phyloP scores from a whole-genome alignment of 495 filamentous ascomycete species.

The Penicillium atrosanguineum region DNA sequence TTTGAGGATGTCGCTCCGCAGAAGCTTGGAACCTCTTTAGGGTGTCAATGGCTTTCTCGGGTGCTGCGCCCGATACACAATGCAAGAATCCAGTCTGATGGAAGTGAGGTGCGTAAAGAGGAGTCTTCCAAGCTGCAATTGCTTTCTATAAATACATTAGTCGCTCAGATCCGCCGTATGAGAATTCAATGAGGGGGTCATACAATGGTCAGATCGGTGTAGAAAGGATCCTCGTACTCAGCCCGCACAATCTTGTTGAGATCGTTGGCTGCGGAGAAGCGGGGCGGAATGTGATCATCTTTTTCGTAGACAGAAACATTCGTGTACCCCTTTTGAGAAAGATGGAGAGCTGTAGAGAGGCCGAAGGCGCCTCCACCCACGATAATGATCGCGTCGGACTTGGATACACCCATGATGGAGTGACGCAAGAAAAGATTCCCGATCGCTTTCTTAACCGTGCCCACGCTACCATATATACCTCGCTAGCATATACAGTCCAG shows the following conservation, averaged over 20 bases:
- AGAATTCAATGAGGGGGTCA: not conserved
- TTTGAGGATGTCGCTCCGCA: constrained; percentile 33
- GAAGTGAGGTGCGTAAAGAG: constrained; percentile 51
- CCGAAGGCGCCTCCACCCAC: constrained; percentile 51
- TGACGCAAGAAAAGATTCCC: not conserved
- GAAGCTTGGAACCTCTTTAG: constrained; percentile 44
- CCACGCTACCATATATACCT: constrained; percentile 7
- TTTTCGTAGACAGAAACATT: constrained; percentile 38
- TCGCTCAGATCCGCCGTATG: not conserved
- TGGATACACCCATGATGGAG: constrained; percentile 20
- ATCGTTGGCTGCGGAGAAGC: constrained; percentile 48
- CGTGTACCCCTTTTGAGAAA: constrained; percentile 43
- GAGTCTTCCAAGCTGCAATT: constrained; percentile 49
- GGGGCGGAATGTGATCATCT: constrained; percentile 17
- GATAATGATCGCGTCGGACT: constrained; percentile 23
- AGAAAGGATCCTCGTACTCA: constrained; percentile 56
- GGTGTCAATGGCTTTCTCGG: constrained; percentile 45
- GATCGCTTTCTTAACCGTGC: not conserved
- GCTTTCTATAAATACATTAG: constrained; percentile 36
- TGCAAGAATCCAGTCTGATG: constrained; percentile 55
- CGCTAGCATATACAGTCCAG: not conserved
- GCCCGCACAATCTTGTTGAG: constrained; percentile 56
- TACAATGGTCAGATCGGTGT: constrained; percentile 43
- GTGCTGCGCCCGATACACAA: constrained; percentile 44
- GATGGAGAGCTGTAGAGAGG: constrained; percentile 50